Percentiles rank a stretch among this genome's conserved stretches.
Conservation (phyloP, 1,284 basidiomycete species). For the Blastosporella zonata region DNA sequence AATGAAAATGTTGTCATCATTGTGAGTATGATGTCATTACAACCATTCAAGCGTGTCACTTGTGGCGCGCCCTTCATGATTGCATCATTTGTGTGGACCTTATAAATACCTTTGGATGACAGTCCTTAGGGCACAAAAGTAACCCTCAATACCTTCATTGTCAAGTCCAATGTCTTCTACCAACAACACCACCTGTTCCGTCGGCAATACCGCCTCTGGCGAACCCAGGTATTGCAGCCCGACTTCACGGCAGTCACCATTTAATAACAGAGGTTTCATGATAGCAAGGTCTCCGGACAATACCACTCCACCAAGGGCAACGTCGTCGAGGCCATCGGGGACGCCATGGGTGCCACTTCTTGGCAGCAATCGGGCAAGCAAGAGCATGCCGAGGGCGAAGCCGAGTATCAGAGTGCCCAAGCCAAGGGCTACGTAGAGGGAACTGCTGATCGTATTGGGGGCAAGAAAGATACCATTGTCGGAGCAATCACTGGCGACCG, state of each 20-base stretch:
- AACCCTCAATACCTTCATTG: too few relatives aligned
- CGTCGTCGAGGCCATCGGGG: conserved; percentile 57
- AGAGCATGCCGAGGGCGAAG: conserved; percentile 64
- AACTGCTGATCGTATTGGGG: conserved; percentile 48
- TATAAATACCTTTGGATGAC: too few relatives aligned
- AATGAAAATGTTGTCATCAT: too few relatives aligned
- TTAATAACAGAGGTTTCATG: too few relatives aligned
- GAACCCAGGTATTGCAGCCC: background rate
- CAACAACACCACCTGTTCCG: background rate
- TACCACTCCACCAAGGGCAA: conserved; percentile 35
- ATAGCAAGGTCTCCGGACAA: conserved; percentile 20
- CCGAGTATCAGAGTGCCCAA: conserved; percentile 54
- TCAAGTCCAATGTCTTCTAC: background rate
- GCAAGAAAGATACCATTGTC: conserved; percentile 65
- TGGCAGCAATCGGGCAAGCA: conserved; percentile 57
- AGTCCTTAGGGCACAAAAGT: too few relatives aligned
- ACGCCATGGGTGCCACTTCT: conserved; percentile 41
- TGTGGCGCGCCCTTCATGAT: too few relatives aligned
- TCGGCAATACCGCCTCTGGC: background rate
- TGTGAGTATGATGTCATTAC: too few relatives aligned
- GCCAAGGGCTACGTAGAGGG: conserved; percentile 59
- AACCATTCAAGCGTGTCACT: too few relatives aligned
- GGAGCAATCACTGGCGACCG: conserved; percentile 68
- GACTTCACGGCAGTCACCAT: too few relatives aligned
- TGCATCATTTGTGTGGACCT: too few relatives aligned